Percentiles rank a stretch among this genome's conserved stretches.
phyloP scores from a whole-genome alignment of 148 eudicot genomes.

The Diospyros lotus region DNA sequence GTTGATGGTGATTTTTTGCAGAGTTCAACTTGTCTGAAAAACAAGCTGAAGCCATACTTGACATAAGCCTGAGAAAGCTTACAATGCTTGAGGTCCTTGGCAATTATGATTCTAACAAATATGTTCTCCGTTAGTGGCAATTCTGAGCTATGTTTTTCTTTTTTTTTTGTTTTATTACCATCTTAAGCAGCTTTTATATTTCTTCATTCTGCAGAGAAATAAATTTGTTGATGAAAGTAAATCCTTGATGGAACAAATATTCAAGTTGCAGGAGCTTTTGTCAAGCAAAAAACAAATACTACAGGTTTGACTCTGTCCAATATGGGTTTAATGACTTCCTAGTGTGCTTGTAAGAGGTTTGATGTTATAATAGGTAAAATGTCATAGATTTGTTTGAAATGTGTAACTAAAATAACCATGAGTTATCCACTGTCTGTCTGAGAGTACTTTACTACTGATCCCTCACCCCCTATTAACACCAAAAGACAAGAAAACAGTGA shows the following conservation, averaged over 20 bases:
- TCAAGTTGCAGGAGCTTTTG: conserved; percentile 68
- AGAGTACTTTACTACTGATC: too few species aligned
- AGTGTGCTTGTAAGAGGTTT: not conserved
- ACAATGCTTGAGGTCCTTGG: conserved; percentile 72
- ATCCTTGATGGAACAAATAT: conserved; percentile 67
- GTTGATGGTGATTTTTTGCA: conserved; percentile 22
- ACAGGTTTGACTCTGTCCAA: conserved; percentile 46
- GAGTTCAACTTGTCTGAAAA: conserved; percentile 79
- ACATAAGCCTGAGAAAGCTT: conserved; percentile 82
- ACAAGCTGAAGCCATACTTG: conserved; percentile 96
- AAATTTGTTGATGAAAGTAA: conserved; percentile 74
- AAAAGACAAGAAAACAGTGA: too few species aligned
- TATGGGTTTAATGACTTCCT: not conserved
- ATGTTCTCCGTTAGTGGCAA: not conserved
- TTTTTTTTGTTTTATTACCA: not conserved
- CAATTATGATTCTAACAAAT: not conserved
- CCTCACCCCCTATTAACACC: too few species aligned
- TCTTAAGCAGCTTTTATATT: conserved; percentile 4
- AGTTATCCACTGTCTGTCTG: not conserved
- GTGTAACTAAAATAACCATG: not conserved
- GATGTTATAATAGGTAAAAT: not conserved
- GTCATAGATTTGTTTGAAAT: not conserved
- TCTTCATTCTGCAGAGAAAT: conserved; percentile 51
- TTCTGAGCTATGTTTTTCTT: not conserved
- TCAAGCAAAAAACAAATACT: conserved; percentile 78